These are phyloP conservation scores for Umbelopsis sp. DNA, from an alignment of 371 early-diverging fungal genomes.

Conservation along the genomic window DNA sequence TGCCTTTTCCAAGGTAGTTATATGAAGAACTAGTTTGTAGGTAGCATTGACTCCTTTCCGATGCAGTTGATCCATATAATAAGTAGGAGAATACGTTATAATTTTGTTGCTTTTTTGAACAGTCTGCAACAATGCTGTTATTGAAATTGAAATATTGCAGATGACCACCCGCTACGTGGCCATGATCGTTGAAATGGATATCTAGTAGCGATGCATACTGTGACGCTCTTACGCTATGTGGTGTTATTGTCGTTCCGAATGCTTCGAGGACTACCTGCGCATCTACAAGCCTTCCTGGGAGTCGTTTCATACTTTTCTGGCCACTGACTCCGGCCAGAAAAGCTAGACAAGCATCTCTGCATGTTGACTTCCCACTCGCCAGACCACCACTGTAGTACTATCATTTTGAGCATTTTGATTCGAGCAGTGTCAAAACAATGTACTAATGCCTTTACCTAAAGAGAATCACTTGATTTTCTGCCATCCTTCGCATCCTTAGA, in stretches of 20 bases:
- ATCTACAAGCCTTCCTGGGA: conserved; percentile 50
- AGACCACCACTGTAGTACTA: neutral
- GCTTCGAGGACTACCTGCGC: conserved; percentile 71
- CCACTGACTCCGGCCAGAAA: neutral
- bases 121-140: conserved; percentile 60
- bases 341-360: neutral
- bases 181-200: conserved; percentile 78
- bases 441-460: conserved; percentile 30
- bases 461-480: conserved; percentile 44
- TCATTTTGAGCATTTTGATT: neutral
- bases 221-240: conserved; percentile 72
- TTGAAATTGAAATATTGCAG: conserved; percentile 85
- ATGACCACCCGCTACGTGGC: conserved; percentile 81
- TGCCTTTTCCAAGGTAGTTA: conserved; percentile 29
- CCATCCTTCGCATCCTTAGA: conserved; percentile 48
- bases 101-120: conserved; percentile 64
- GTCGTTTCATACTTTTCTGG: neutral
- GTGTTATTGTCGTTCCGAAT: conserved; percentile 78
- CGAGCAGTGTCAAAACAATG: no score
- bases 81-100: conserved; percentile 88
- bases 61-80: conserved; percentile 31
- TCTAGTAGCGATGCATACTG: conserved; percentile 82
- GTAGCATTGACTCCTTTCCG: neutral
- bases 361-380: neutral
- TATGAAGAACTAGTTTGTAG: neutral